Conservation (phyloP, 768 basidiomycete species). For the Pulveroboletus ravenelii region DNA sequence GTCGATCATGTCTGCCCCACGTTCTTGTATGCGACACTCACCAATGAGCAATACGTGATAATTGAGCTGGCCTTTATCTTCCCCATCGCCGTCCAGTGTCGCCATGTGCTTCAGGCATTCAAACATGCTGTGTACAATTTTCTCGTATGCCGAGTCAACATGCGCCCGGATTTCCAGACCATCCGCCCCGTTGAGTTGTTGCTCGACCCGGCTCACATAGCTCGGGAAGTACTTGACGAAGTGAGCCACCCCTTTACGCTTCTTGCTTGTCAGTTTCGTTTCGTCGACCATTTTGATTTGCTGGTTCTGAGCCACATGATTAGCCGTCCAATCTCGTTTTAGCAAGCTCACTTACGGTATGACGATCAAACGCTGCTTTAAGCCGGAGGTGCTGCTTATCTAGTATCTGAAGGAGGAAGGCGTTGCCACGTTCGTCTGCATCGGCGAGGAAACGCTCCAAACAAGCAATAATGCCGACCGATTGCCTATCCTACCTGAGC, state of each 20-base stretch:
- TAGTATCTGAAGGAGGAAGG: slow-evolving; percentile 66
- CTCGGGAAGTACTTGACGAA: slow-evolving; percentile 92
- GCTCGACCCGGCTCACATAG: slow-evolving; percentile 80
- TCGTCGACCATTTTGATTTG: slow-evolving; percentile 87
- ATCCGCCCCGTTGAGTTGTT: slow-evolving; percentile 74
- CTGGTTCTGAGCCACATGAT: slow-evolving; percentile 50
- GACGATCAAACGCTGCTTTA: slow-evolving; percentile 71
- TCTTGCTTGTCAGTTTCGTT: slow-evolving; percentile 88
- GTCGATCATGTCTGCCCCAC: slow-evolving; percentile 1
- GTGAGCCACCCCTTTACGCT: slow-evolving; percentile 85
- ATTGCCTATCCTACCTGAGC: slow-evolving; percentile 52
- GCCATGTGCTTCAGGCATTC: slow-evolving; percentile 93
- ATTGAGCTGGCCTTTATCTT: slow-evolving; percentile 96
- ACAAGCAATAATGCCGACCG: slow-evolving; percentile 75
- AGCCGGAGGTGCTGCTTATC: slow-evolving; percentile 81
- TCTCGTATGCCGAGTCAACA: slow-evolving; percentile 83
- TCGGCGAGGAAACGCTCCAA: slow-evolving; percentile 75
- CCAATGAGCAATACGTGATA: slow-evolving; percentile 95
- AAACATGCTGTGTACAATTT: slow-evolving; percentile 86
- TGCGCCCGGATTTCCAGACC: slow-evolving; percentile 69
- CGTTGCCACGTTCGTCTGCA: slow-evolving; percentile 74
- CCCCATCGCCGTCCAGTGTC: slow-evolving; percentile 87
- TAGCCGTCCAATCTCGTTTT: slow-evolving; percentile 1
- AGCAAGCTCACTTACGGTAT: slow-evolving; percentile 46
- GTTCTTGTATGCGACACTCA: slow-evolving; percentile 34